Evolutionary conservation across 2,329 filamentous ascomycete species (phyloP).

Genomic region (Dothideomycetes sp.): DNA sequence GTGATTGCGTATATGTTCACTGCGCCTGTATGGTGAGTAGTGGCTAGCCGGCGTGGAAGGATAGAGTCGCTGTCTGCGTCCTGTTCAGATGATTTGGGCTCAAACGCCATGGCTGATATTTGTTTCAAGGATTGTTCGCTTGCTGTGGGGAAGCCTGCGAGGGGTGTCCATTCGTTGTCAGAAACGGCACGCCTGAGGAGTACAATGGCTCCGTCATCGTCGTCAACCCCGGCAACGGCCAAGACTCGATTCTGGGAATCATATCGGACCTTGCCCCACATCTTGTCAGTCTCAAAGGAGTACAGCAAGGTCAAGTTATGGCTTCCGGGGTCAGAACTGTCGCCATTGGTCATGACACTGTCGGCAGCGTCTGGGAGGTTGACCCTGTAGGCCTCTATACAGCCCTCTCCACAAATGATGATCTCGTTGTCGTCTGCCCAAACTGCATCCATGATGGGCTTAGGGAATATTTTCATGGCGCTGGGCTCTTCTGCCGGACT

Average conservation of each 20-base stretch:
- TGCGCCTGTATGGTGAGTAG: conserved; percentile 28
- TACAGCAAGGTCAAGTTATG: conserved; percentile 18
- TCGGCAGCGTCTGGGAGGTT: conserved; percentile 11
- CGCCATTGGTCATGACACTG: conserved; percentile 2
- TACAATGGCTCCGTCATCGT: conserved; percentile 17
- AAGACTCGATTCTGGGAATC: conserved; percentile 18
- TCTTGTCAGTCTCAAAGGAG: conserved; percentile 12
- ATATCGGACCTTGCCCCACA: conserved; percentile 23
- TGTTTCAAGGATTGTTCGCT: conserved; percentile 12
- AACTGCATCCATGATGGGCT: conserved; percentile 30
- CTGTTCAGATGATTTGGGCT: conserved; percentile 14
- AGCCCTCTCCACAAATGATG: conserved; percentile 30
- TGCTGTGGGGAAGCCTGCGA: conserved; percentile 2
- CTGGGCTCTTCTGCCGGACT: conserved; percentile 19
- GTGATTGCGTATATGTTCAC: conserved; percentile 29
- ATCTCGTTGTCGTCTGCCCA: conserved; percentile 34
- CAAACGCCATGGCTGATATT: conserved; percentile 31
- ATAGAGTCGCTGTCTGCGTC: neutral
- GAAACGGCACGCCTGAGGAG: conserved; percentile 23
- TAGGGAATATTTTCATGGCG: conserved; percentile 29
- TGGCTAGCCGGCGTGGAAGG: conserved; percentile 21
- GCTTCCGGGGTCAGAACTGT: conserved; percentile 4
- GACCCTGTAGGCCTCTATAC: conserved; percentile 28
- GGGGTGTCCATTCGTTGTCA: conserved; percentile 4
- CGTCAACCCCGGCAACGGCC: conserved; percentile 26